A percentile compares a stretch with the other conserved stretches of the same genome.
phyloP scores from a whole-genome alignment of 257 asterid species.

The Ilex aquifolium region DNA sequence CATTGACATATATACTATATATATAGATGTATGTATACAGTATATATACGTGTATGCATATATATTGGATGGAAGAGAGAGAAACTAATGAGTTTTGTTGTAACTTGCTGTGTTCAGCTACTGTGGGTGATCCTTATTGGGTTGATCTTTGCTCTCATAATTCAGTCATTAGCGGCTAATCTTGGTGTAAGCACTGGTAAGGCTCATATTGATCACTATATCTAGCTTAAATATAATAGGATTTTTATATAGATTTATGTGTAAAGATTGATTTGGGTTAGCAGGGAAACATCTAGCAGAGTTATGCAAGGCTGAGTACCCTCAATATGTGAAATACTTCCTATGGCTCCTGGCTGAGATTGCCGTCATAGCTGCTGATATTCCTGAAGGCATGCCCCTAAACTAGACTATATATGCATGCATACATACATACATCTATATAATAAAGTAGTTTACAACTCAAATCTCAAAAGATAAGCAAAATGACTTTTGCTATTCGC shows the following conservation, averaged over 20 bases:
- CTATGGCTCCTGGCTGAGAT: constrained; percentile 84
- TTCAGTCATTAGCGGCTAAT: constrained; percentile 94
- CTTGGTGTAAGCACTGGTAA: constrained; percentile 91
- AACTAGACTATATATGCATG: too few relatives aligned
- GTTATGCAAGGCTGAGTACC: constrained; percentile 78
- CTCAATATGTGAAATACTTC: constrained; percentile 47
- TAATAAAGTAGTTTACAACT: too few relatives aligned
- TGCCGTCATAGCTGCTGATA: constrained; percentile 93
- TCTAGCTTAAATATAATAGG: background rate
- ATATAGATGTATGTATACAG: too few relatives aligned
- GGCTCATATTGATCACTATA: constrained; percentile 1
- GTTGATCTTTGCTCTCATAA: constrained; percentile 69
- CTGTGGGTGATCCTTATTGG: constrained; percentile 92
- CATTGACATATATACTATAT: background rate
- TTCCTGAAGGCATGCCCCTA: constrained; percentile 66
- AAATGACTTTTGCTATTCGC: too few relatives aligned
- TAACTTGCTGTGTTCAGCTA: constrained; percentile 36
- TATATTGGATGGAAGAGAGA: background rate
- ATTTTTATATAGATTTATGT: too few relatives aligned
- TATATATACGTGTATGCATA: background rate
- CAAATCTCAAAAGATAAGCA: too few relatives aligned
- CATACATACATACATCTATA: too few relatives aligned
- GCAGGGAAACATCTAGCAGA: constrained; percentile 82
- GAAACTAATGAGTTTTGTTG: background rate
- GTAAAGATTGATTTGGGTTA: background rate